Conservation (phyloP, 768 basidiomycete genomes). For the Auricularia cornea region DNA sequence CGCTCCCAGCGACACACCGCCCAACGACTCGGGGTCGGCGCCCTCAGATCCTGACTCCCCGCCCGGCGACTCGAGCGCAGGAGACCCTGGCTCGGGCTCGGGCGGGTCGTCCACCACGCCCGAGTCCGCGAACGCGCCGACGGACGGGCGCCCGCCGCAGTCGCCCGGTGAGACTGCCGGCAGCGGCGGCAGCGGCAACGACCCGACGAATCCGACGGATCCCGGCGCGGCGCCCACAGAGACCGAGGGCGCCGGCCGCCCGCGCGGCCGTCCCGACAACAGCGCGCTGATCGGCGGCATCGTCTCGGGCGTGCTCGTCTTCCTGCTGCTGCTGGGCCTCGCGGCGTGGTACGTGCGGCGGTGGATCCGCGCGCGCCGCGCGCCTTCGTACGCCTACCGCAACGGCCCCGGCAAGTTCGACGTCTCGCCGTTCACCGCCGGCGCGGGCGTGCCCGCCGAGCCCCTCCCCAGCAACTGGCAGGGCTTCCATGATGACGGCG, state of each 20-base stretch:
- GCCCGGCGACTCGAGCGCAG: too few species aligned
- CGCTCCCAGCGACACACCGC: too few species aligned
- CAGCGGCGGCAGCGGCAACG: too few species aligned
- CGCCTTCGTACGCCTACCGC: neutral
- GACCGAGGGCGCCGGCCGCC: neutral
- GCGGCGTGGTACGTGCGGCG: neutral
- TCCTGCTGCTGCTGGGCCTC: neutral
- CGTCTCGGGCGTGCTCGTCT: neutral
- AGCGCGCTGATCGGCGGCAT: neutral
- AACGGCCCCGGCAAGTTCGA: neutral
- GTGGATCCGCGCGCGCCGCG: neutral
- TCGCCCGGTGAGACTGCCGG: neutral
- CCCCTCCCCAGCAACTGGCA: too few species aligned
- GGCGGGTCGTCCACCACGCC: neutral
- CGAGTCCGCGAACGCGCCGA: neutral
- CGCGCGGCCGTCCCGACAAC: neutral
- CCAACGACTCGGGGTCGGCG: too few species aligned
- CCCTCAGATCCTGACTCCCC: too few species aligned
- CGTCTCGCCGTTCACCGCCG: too few species aligned
- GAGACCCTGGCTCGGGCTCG: too few species aligned
- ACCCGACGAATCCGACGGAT: neutral
- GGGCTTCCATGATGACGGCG: too few species aligned
- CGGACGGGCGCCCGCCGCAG: neutral
- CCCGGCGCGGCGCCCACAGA: neutral
- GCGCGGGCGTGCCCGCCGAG: too few species aligned